These are phyloP conservation scores for Scolecobasidium constrictum DNA, from an alignment of 2,329 filamentous ascomycete species.

Conservation along the genomic window DNA sequence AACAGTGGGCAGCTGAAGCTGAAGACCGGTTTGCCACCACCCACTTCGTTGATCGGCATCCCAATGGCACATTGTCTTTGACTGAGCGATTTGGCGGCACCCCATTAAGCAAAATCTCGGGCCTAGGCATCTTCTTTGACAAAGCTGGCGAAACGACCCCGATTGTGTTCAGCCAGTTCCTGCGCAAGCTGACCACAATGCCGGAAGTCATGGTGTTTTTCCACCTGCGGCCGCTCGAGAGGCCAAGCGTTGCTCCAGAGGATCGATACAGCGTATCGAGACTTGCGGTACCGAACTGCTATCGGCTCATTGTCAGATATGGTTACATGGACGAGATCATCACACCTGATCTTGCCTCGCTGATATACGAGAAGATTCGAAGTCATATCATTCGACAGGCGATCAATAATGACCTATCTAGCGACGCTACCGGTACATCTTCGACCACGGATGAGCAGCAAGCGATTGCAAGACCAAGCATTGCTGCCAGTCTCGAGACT, in stretches of 20 bases:
- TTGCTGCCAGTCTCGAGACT: conserved; percentile 18
- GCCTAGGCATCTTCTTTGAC: conserved; percentile 69
- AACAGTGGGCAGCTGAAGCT: conserved; percentile 62
- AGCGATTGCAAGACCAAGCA: neutral
- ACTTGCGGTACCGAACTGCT: conserved; percentile 48
- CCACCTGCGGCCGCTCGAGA: conserved; percentile 54
- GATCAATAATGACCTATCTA: neutral
- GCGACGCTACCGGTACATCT: neutral
- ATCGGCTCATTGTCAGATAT: conserved; percentile 58
- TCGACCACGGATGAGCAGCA: neutral
- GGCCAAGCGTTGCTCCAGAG: conserved; percentile 40
- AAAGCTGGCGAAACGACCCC: conserved; percentile 58
- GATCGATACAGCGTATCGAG: conserved; percentile 38
- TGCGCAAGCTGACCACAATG: conserved; percentile 56
- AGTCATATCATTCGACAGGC: conserved; percentile 15
- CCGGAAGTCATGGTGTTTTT: conserved; percentile 66
- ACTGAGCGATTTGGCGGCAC: conserved; percentile 27
- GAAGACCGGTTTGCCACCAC: conserved; percentile 46
- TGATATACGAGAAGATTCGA: conserved; percentile 45
- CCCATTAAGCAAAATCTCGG: conserved; percentile 28
- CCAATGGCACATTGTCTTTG: conserved; percentile 25
- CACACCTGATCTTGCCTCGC: conserved; percentile 48
- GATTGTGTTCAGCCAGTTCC: conserved; percentile 60
- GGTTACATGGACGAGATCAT: conserved; percentile 65
- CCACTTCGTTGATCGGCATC: conserved; percentile 28